phyloP scores from a whole-genome alignment of 768 basidiomycete species.

The Leccinum olivaceopallidum region DNA sequence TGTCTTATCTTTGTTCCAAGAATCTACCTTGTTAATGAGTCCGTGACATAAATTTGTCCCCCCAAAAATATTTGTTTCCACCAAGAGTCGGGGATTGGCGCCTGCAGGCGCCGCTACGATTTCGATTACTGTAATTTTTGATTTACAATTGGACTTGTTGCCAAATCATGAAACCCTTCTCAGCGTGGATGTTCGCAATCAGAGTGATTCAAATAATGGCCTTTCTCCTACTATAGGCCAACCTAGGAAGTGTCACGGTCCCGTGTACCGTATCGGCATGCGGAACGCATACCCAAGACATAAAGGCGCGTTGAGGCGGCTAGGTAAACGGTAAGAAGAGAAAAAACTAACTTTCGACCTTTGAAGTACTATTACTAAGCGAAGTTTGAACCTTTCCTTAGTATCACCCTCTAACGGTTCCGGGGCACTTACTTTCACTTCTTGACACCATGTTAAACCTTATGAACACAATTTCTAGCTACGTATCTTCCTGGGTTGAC shows the following conservation, averaged over 20 bases:
- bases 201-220: constrained; percentile 82
- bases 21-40: no score
- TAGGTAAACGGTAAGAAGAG: constrained; percentile 40
- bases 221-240: constrained; percentile 48
- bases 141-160: constrained; percentile 41
- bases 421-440: background rate
- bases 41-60: no score
- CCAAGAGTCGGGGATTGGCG: no score
- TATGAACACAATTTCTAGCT: constrained; percentile 9
- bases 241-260: constrained; percentile 38
- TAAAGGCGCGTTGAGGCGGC: constrained; percentile 46
- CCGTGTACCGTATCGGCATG: constrained; percentile 49
- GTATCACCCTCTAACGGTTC: no score
- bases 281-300: constrained; percentile 58
- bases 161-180: constrained; percentile 88
- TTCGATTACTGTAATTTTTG: background rate
- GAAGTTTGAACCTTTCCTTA: constrained; percentile 26
- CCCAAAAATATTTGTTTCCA: no score
- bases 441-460: background rate
- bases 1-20: no score
- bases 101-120: background rate
- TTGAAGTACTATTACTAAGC: constrained; percentile 3
- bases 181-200: constrained; percentile 66
- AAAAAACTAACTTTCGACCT: background rate
- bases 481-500: constrained; percentile 23